These are phyloP conservation scores for Scutellospora calospora DNA, from an alignment of 371 early-diverging fungal species.

Conservation along the genomic window DNA sequence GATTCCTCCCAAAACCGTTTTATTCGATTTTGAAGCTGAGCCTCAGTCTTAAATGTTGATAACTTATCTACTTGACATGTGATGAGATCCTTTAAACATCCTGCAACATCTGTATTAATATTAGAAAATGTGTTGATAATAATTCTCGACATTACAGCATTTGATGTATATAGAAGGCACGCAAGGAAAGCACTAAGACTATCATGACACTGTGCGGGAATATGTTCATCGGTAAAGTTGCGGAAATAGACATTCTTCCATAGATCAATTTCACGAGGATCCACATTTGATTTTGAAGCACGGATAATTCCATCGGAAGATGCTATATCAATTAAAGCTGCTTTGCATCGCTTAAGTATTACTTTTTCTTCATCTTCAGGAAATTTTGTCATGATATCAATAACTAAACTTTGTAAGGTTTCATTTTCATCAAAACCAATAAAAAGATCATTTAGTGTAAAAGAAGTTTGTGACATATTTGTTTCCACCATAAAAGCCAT, in stretches of 20 bases:
- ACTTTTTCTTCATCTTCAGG: neutral
- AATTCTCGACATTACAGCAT: neutral
- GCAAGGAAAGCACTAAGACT: neutral
- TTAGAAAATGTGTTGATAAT: constrained; percentile 43
- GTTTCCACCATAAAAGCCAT: constrained; percentile 22
- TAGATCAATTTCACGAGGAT: neutral
- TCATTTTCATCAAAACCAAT: constrained; percentile 38
- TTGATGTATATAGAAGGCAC: neutral
- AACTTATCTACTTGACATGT: constrained; percentile 42
- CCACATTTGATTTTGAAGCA: constrained; percentile 32
- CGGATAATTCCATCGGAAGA: constrained; percentile 43
- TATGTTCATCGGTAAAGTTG: neutral
- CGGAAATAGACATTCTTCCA: constrained; percentile 35
- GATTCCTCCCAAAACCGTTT: constrained; percentile 44
- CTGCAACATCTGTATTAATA: constrained; percentile 43
- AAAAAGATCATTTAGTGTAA: constrained; percentile 28
- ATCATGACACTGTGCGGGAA: constrained; percentile 29
- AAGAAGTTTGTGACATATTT: neutral
- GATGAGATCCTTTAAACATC: neutral
- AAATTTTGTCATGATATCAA: constrained; percentile 14
- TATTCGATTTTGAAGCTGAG: constrained; percentile 37
- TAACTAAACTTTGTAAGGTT: constrained; percentile 44
- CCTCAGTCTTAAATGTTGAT: constrained; percentile 43
- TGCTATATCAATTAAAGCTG: constrained; percentile 35
- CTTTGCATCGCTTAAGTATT: constrained; percentile 40